Evolutionary conservation across 352 stramenopile species (phyloP).

Genomic region (Phytophthora meadii): DNA sequence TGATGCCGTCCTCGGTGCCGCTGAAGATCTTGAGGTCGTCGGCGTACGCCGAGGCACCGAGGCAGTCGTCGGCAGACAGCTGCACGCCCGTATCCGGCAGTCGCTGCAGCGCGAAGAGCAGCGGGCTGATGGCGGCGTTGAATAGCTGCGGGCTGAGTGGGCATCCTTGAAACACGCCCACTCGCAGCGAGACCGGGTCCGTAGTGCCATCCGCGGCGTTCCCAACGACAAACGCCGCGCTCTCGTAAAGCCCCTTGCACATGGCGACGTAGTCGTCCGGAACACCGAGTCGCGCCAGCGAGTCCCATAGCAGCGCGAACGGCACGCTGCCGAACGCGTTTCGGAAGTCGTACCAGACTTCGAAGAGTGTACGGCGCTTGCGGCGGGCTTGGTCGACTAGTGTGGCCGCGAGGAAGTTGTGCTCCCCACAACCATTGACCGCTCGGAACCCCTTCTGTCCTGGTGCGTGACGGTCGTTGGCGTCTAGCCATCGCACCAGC

Average conservation of each 20-base stretch:
- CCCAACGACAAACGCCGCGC: slow-evolving; percentile 18
- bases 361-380: slow-evolving; percentile 10
- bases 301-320: slow-evolving; percentile 20
- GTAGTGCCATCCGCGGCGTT: slow-evolving; percentile 32
- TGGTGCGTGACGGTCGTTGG: slow-evolving; percentile 16
- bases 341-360: slow-evolving; percentile 36
- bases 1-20: slow-evolving; percentile 17
- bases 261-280: not conserved
- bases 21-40: slow-evolving; percentile 39
- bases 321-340: slow-evolving; percentile 37
- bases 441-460: slow-evolving; percentile 38
- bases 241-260: slow-evolving; percentile 10
- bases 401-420: slow-evolving; percentile 35
- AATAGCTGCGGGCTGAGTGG: slow-evolving; percentile 39
- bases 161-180: slow-evolving; percentile 32
- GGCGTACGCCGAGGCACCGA: too few relatives aligned
- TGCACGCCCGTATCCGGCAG: slow-evolving; percentile 4
- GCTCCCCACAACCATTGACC: slow-evolving; percentile 35
- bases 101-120: slow-evolving; percentile 12
- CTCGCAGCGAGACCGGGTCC: not conserved
- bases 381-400: slow-evolving; percentile 31
- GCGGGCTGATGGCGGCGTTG: slow-evolving; percentile 18
- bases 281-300: slow-evolving; percentile 20
- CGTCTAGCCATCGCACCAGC: slow-evolving; percentile 21
- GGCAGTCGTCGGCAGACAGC: not conserved